Evolutionary conservation across 345 rosid genomes (phyloP).

Genomic region (Dipteronia dyeriana): DNA sequence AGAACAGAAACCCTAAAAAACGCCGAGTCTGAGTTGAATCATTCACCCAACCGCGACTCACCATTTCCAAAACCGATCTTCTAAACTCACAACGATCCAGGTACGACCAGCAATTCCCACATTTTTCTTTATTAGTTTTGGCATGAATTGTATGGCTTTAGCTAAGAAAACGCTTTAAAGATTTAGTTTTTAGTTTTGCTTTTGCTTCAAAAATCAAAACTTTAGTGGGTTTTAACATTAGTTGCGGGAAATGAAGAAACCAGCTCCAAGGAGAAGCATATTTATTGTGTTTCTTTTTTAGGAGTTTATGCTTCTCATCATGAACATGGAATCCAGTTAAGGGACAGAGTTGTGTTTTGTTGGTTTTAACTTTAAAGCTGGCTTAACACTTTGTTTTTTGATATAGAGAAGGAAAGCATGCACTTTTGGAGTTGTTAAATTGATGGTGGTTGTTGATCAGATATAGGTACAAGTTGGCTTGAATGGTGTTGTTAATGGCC

Average conservation of each 20-base stretch:
- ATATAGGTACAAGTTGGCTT: background rate
- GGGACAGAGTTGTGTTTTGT: background rate
- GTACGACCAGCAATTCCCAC: background rate
- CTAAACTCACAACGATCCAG: background rate
- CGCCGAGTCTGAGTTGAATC: conserved; percentile 28
- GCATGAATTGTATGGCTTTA: background rate
- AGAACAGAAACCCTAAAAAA: conserved; percentile 10
- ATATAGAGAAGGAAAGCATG: background rate
- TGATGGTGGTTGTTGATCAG: background rate
- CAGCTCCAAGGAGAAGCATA: background rate
- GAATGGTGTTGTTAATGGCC: conserved; percentile 28
- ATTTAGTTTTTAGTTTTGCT: background rate
- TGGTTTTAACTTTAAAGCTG: background rate
- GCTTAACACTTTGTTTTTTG: background rate
- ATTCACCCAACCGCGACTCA: conserved; percentile 26
- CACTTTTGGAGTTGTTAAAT: conserved; percentile 4
- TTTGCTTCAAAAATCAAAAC: background rate
- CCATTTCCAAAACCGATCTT: conserved; percentile 15
- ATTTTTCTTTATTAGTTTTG: background rate
- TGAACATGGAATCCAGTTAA: background rate
- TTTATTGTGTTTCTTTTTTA: too few relatives aligned
- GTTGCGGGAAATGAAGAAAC: background rate
- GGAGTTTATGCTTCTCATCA: background rate
- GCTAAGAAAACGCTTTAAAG: background rate
- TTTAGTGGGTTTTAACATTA: background rate